These are phyloP conservation scores for Plasmodium vivax DNA, from an alignment of 169 alveolate genomes.

Conservation along the genomic window DNA sequence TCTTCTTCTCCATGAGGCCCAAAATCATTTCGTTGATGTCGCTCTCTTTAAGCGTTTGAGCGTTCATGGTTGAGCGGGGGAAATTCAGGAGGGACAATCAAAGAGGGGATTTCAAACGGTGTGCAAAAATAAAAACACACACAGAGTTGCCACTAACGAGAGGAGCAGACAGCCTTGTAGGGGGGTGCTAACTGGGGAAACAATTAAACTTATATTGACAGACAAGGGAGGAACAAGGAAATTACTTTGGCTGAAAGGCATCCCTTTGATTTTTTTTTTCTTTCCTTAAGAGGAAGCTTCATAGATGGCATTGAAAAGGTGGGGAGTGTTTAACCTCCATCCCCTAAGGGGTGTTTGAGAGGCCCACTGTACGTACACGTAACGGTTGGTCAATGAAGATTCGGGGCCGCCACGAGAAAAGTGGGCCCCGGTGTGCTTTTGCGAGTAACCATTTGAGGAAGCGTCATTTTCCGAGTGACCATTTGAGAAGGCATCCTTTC, in stretches of 20 bases:
- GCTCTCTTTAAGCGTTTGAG: conserved; percentile 14
- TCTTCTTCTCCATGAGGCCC: conserved; percentile 23
- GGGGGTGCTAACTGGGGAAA: not conserved
- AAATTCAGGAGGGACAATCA: not conserved
- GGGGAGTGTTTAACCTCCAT: not conserved
- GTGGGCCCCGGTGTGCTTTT: not conserved
- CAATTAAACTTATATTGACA: too few relatives aligned
- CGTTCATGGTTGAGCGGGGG: conserved; percentile 22
- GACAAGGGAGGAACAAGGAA: not conserved
- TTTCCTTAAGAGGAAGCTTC: not conserved
- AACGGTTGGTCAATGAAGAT: not conserved
- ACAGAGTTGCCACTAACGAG: not conserved
- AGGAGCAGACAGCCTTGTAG: not conserved
- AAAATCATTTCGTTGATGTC: conserved; percentile 42
- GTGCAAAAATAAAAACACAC: not conserved
- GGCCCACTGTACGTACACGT: not conserved
- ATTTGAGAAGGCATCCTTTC: too few relatives aligned
- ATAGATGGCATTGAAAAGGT: too few relatives aligned
- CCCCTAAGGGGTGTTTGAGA: not conserved
- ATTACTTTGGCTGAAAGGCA: not conserved
- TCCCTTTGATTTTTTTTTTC: not conserved
- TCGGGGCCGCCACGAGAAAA: not conserved
- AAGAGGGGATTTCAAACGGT: not conserved
- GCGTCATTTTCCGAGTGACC: not conserved
- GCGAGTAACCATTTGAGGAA: not conserved